phyloP scores from a whole-genome alignment of 495 filamentous ascomycete species.

The Aspergillus saccharolyticus region DNA sequence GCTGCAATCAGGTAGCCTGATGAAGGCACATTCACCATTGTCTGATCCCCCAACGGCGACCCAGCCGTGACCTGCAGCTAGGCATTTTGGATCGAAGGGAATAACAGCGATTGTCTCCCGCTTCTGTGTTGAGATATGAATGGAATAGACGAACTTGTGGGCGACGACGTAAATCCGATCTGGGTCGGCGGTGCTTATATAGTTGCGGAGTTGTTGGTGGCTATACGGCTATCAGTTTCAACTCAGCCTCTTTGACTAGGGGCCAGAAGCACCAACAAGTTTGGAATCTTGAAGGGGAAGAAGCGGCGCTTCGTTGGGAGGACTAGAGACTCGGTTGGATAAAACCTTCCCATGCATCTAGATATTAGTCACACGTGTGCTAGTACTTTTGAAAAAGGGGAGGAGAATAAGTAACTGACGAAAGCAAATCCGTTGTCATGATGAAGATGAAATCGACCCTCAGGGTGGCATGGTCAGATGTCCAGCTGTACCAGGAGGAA shows the following conservation, averaged over 20 bases:
- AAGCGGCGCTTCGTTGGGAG: slow-evolving; percentile 64
- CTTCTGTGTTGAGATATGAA: slow-evolving; percentile 66
- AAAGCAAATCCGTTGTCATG: slow-evolving; percentile 44
- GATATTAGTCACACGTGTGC: slow-evolving; percentile 11
- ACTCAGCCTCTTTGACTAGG: neutral
- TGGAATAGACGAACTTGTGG: slow-evolving; percentile 64
- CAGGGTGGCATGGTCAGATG: slow-evolving; percentile 33
- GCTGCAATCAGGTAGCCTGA: slow-evolving; percentile 50
- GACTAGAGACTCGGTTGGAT: slow-evolving; percentile 54
- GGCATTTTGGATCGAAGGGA: slow-evolving; percentile 77
- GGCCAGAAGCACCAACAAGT: slow-evolving; percentile 51
- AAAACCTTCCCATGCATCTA: slow-evolving; percentile 37
- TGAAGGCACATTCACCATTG: slow-evolving; percentile 76
- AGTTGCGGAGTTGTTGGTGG: slow-evolving; percentile 88
- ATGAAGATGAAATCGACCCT: slow-evolving; percentile 26
- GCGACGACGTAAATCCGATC: slow-evolving; percentile 79
- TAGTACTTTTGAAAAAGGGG: slow-evolving; percentile 4
- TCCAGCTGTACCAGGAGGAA: slow-evolving; percentile 6
- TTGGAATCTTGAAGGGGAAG: slow-evolving; percentile 69
- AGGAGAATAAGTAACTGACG: slow-evolving; percentile 25
- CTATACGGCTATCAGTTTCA: slow-evolving; percentile 43
- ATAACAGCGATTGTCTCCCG: slow-evolving; percentile 71
- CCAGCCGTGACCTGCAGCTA: slow-evolving; percentile 80
- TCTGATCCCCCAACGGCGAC: slow-evolving; percentile 80
- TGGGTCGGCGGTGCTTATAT: slow-evolving; percentile 73